Evolutionary conservation across 192 early-diverging fungal genomes (phyloP).

Genomic region (Spizellomyces sp.): DNA sequence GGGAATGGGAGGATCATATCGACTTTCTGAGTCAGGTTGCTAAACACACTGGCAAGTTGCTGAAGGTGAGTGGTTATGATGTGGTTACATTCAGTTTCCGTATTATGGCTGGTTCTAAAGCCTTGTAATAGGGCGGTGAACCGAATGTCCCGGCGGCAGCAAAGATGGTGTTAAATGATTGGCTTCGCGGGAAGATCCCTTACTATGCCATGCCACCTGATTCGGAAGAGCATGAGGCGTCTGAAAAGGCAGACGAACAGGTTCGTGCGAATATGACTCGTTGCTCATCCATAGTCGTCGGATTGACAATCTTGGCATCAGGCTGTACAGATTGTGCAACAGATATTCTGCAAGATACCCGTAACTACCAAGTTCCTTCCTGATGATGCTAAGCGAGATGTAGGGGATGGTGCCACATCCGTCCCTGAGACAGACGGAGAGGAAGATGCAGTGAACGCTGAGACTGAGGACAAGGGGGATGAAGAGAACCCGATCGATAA

Average conservation of each 20-base stretch:
- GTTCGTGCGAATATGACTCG: constrained; percentile 9
- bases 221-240: constrained; percentile 38
- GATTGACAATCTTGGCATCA: constrained; percentile 15
- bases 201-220: constrained; percentile 85
- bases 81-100: background rate
- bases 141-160: constrained; percentile 89
- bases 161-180: constrained; percentile 98
- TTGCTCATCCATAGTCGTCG: background rate
- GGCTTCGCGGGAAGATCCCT: constrained; percentile 96
- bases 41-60: constrained; percentile 81
- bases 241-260: background rate
- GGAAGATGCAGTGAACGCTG: constrained; percentile 39
- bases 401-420: constrained; percentile 36
- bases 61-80: constrained; percentile 55
- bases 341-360: constrained; percentile 89
- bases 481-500: constrained; percentile 45
- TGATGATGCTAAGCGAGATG: constrained; percentile 72
- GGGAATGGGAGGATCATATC: constrained; percentile 79
- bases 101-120: no score
- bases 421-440: constrained; percentile 44
- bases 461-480: constrained; percentile 20
- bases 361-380: constrained; percentile 82
- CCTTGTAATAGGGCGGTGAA: constrained; percentile 75
- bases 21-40: constrained; percentile 93
- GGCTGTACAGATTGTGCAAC: constrained; percentile 65